Base-by-base conservation (phyloP, 768 basidiomycete species). In the Suillus subaureus region DNA sequence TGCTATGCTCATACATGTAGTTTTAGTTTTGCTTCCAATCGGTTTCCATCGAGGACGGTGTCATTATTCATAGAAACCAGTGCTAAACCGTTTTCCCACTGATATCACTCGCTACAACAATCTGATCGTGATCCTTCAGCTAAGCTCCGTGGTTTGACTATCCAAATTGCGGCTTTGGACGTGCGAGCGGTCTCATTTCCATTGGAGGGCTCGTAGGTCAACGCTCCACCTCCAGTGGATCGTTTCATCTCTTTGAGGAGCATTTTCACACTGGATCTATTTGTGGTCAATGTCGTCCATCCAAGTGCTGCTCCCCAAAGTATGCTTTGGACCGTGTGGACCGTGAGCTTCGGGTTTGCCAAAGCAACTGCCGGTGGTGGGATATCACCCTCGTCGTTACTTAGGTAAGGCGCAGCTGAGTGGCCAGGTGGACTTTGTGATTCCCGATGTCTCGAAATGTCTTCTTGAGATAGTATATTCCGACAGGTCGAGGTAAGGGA, bases 281-380 rank as follows among this genome's bases (percentile, higher is more conserved):
- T 96, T 11, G 93, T 93, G 5, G 94, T 96, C 57, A 96, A 79
- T n/a, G 92, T 93, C 67, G 94, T 96, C 91, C 91, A 89, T 0
- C 89, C 88, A 33, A 84, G 77, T 45, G 78, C 78, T 0, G 89
- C 86, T 18, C 94, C 94, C 72, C 84, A 85, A 23, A 88, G 77
- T 79, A 95, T 80, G 62, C 89, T 92, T 64, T 86, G 82, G 11
- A 92, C 84, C 0, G 94, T 96, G 73, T 96, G 94, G 11, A 83
- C 84, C 0, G 93, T 94, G 39, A 93, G 77, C 37, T 83, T 83
- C 1, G 85, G 82, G 67, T 87, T 87, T 23, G 80, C 82, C 64
- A 80, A 84, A 26, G 83, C 86, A 26, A 85, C 84, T 3, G 78
- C 76, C 1, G 87, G 84, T 0, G 86, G 83, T 68, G 84, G 83